These are phyloP conservation scores for Artomyces pyxidatus DNA, from an alignment of 768 basidiomycete genomes.

Conservation along the genomic window DNA sequence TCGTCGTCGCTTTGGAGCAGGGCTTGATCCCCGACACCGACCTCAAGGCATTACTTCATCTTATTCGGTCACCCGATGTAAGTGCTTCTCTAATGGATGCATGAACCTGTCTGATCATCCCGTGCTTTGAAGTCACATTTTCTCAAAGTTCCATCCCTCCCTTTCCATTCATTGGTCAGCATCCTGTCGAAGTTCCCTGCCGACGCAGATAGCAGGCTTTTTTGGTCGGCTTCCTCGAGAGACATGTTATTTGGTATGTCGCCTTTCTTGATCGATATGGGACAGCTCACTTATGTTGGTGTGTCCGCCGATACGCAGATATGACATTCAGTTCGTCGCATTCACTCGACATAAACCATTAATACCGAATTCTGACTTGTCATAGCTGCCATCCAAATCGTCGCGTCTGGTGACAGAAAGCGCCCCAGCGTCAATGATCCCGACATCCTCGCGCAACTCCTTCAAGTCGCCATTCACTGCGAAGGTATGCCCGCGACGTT, in stretches of 20 bases:
- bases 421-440: slow-evolving; percentile 4
- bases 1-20: slow-evolving; percentile 52
- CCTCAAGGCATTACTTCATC: slow-evolving; percentile 53
- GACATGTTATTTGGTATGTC: slow-evolving; percentile 62
- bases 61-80: slow-evolving; percentile 75
- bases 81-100: slow-evolving; percentile 20
- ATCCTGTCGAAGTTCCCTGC: slow-evolving; percentile 72
- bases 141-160: slow-evolving; percentile 75
- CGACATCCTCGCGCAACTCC: slow-evolving; percentile 11
- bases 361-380: background rate
- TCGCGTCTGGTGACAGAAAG: slow-evolving; percentile 10
- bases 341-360: background rate
- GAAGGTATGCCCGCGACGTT: slow-evolving; percentile 5
- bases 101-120: background rate
- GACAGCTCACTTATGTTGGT: background rate
- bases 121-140: slow-evolving; percentile 58
- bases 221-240: slow-evolving; percentile 56
- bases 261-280: background rate
- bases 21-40: slow-evolving; percentile 64
- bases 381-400: slow-evolving; percentile 12
- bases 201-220: slow-evolving; percentile 67
- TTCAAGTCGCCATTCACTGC: slow-evolving; percentile 9
- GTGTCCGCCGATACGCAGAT: slow-evolving; percentile 3
- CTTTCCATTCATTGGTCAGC: slow-evolving; percentile 72
- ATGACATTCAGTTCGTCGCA: slow-evolving; percentile 9